Base-by-base conservation (phyloP, 495 filamentous ascomycete genomes). In the Penicillium ucsense region DNA sequence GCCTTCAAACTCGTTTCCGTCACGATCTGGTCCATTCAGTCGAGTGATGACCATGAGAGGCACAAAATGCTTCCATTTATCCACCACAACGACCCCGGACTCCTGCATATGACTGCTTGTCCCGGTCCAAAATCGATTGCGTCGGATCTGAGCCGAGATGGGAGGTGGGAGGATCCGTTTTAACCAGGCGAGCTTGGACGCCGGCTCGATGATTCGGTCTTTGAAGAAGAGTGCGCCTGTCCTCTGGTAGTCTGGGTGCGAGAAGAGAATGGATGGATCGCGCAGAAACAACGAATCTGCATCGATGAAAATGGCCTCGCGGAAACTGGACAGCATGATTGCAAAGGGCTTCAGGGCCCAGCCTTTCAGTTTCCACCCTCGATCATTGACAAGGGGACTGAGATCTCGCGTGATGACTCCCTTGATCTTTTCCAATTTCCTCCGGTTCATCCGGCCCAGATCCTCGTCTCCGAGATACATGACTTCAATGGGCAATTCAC, bases 261-360 rank as follows among this genome's bases (percentile, higher is more conserved):
- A 41, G 43, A 80, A 74, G 6, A 78, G 54, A 0, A 30, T 4
- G 29, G 64, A 67, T 3, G 73, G 74, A 39, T 69, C 59, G 12
- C 57, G 50, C 6, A 73, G 46, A 7, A 75, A 72, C 6, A 75
- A 59, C 12, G 56, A 50, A 46, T 77, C 73, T 10, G 70, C 66
- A 52, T 78, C 75, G 44, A 78, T 67, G 51, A 76, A 77, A 28
- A 78, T 67, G 2, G 71, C 60, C 49, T 72, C 57, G 12, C 70
- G 62, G 49, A 77, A 79, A 35, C 60, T 63, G 0, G 68, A 73
- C 38, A 74, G 65, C 2, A 78, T 50, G n/a, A 78, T 66, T 6
- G 74, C 62, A 32, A 75, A 65, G 7, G 61, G 52, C 49, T 79
- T 79, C 20, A 44, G 49, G 0, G 59, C 62, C 50, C 59, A 63